Evolutionary conservation across 441 rosid species (phyloP).

Genomic region (Raphanus hybrid): DNA sequence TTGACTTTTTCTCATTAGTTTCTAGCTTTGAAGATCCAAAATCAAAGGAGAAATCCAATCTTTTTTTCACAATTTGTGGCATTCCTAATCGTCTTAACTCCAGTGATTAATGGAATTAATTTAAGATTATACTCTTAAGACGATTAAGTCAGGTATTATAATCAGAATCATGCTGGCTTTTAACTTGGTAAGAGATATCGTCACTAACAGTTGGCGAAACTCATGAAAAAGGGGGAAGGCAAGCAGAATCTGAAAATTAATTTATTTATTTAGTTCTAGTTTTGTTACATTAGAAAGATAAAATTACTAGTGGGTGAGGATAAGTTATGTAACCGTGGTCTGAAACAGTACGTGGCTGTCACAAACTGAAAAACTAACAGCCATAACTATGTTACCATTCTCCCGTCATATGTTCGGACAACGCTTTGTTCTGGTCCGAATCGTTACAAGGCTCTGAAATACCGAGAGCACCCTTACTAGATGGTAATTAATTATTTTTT

Average conservation of each 20-base stretch:
- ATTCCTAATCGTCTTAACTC: constrained; percentile 19
- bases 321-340: constrained; percentile 24
- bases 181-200: constrained; percentile 15
- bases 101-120: constrained; percentile 24
- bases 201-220: constrained; percentile 24
- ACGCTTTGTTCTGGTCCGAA: constrained; percentile 39
- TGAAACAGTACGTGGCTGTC: constrained; percentile 35
- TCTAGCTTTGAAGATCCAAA: constrained; percentile 35
- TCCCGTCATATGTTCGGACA: constrained; percentile 28
- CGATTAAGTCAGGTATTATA: background rate
- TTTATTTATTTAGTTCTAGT: background rate
- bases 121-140: background rate
- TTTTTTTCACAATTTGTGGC: background rate
- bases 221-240: background rate
- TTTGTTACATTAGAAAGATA: constrained; percentile 16
- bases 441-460: background rate
- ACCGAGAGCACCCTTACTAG: constrained; percentile 6
- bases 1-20: constrained; percentile 34
- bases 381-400: constrained; percentile 27
- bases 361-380: constrained; percentile 34
- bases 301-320: constrained; percentile 32
- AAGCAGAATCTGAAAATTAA: background rate
- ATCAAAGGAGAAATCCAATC: constrained; percentile 31
- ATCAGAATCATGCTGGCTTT: constrained; percentile 13
- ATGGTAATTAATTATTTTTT: constrained; percentile 8